Base-by-base conservation (phyloP, 164 flowering plant genomes). In the Chimonanthus praecox region DNA sequence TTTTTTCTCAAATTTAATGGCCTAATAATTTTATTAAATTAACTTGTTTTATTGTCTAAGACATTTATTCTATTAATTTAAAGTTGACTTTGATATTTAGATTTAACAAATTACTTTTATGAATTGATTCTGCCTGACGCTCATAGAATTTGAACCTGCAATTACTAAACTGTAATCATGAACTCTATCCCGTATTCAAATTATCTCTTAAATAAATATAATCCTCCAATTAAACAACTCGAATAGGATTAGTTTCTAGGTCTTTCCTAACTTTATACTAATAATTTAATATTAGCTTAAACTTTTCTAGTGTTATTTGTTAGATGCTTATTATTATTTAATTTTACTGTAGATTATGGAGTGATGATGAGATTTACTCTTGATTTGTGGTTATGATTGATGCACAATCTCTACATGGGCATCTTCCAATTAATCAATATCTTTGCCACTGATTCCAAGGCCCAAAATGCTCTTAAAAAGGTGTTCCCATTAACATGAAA, bases 381-480 rank as follows among this genome's bases (percentile, higher is more conserved):
- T n/a, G 47, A 21, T 18, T 18, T 47, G 54, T 68, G 44, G 54
- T 47, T 68, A 54, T 15, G 70, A 16, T 68, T 47, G 8, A 48
- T 48, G 69, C 70, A 68, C 33, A 68, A 68, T 68, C 3, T 49
- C 50, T 4, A 68, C 54, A 47, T n/a, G 45, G 48, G 70, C 18
- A 3, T 49, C 7, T n/a, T 47, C 13, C 15, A 16, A 45, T 68
- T n/a, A 47, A 68, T 68, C 58, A 47, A 66, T n/a, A 47, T 68
- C 54, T n/a, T 18, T 43, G 16, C 48, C 11, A 48, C 48, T 11
- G 21, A 47, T 49, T n/a, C 18, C 70, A 15, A 48, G 70, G 50
- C 43, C 43, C 70, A n/a, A n/a, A 33, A 33, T 47, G 49, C 48
- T 20, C 33, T 68, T 68, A 20, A 68, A 68, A 68, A 47, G 70